Evolutionary conservation across 106 monocot species (phyloP), one percentile per base, ranked within the genome.

Genomic region (Posidonia australis): DNA sequence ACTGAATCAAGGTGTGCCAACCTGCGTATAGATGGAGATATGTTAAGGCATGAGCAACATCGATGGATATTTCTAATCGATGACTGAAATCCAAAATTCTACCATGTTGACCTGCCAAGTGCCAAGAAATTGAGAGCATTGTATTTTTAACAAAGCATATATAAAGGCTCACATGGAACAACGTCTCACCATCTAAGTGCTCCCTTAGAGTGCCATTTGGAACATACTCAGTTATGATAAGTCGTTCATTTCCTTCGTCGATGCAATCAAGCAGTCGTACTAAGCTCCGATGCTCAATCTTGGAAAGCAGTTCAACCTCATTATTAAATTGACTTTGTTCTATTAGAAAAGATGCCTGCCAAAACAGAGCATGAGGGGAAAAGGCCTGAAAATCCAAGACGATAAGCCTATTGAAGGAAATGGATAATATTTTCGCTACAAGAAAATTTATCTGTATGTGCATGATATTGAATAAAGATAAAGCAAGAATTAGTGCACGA

Each of bases 21-120:
- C 66, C 92, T 71, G 92, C 79, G 77, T 85, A 92, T 46, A 85
- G 75, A 82, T 92, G 92, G 43, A 88, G 92, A 81, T 92, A 88
- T 22, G 92, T 85, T 46, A 92, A 64, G 28, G 73, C 88, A 81
- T 88, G 88, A 55, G 92, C 88, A 70, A 92, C 74, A 77, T 92
- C 92, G 32, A 92, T 92, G 2, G 85, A 78, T 58, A 92, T 83
- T 69, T 83, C 85, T 43, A 92, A 27, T 19, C 92, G 80, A 28
- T 92, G 92, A 65, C 71, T 84, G 52, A 92, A 92, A 67, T 88
- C 80, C 58, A 92, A 64, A 57, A 85, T 63, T 59, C 63, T 77
- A 17, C 84, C 88, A 56, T 73, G 60, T 41, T 72, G 71, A 64
- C 84, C 92, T 92, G 79, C 42, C 32, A 62, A 42, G 30, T n/a